These are phyloP conservation scores for Fomitopsis pulvina DNA, from an alignment of 768 basidiomycete species.

Conservation along the genomic window DNA sequence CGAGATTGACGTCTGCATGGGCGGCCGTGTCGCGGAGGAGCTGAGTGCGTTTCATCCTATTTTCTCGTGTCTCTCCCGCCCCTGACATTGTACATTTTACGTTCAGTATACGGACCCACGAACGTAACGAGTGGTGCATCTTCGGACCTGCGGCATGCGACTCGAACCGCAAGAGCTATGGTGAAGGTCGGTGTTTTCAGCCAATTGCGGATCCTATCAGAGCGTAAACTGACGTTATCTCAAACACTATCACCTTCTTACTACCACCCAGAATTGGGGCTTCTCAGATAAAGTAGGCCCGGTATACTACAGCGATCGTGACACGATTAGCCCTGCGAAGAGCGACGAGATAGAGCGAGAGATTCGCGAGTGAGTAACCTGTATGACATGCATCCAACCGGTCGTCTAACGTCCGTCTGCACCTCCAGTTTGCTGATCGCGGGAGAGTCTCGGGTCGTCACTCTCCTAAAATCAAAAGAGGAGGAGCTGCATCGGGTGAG, in stretches of 20 bases:
- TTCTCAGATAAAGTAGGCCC: conserved; percentile 78
- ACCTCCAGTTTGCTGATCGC: conserved; percentile 48
- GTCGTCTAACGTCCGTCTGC: conserved; percentile 10
- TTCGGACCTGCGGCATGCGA: conserved; percentile 80
- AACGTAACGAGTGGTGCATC: conserved; percentile 90
- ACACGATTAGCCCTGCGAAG: conserved; percentile 65
- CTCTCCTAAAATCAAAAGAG: conserved; percentile 34
- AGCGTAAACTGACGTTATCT: conserved; percentile 4
- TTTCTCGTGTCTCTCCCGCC: conserved; percentile 6
- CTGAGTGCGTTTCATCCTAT: conserved; percentile 44
- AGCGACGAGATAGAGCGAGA: conserved; percentile 86
- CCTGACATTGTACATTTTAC: conserved; percentile 12
- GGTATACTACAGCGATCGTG: conserved; percentile 70
- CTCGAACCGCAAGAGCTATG: conserved; percentile 75
- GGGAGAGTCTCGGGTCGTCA: conserved; percentile 33
- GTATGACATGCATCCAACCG: neutral
- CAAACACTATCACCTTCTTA: neutral
- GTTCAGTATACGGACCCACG: conserved; percentile 79
- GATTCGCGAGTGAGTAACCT: conserved; percentile 59
- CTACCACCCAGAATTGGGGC: conserved; percentile 53
- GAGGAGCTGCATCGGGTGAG: conserved; percentile 40
- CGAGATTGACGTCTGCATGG: conserved; percentile 87
- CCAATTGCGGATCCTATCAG: conserved; percentile 1
- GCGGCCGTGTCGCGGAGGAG: conserved; percentile 93
- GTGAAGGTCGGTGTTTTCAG: conserved; percentile 59